phyloP scores from a whole-genome alignment of 495 filamentous ascomycete species.

The Beverwykella pulmonaria region DNA sequence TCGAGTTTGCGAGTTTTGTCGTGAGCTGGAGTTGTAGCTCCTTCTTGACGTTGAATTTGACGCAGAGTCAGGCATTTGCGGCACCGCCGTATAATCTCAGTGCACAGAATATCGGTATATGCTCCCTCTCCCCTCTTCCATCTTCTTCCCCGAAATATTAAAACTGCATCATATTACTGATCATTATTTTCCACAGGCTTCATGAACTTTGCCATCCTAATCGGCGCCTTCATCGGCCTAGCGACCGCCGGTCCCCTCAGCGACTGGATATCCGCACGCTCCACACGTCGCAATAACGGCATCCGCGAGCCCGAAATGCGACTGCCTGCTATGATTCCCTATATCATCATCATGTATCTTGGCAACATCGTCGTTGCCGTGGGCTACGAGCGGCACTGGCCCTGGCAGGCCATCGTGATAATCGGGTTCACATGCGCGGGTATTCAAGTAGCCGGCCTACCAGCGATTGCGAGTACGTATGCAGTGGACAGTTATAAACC shows the following conservation, averaged over 20 bases:
- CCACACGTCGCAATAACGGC: slow-evolving; percentile 60
- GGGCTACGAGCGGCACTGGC: slow-evolving; percentile 60
- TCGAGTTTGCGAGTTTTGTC: slow-evolving; percentile 62
- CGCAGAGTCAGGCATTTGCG: slow-evolving; percentile 62
- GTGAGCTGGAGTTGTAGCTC: slow-evolving; percentile 63
- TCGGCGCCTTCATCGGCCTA: slow-evolving; percentile 59
- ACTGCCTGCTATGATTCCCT: slow-evolving; percentile 63
- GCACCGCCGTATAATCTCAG: slow-evolving; percentile 62
- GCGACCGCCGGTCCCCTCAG: slow-evolving; percentile 61
- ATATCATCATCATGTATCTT: slow-evolving; percentile 58
- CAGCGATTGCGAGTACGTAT: slow-evolving; percentile 55
- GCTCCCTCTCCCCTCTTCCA: neutral
- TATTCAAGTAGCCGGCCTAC: slow-evolving; percentile 61
- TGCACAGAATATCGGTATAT: slow-evolving; percentile 52
- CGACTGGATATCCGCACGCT: slow-evolving; percentile 61
- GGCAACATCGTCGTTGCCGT: slow-evolving; percentile 65
- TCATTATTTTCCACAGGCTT: too few species aligned
- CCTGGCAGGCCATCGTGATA: slow-evolving; percentile 59
- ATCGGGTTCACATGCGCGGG: slow-evolving; percentile 60
- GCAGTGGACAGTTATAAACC: slow-evolving; percentile 64
- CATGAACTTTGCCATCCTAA: slow-evolving; percentile 53
- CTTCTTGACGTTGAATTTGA: slow-evolving; percentile 66
- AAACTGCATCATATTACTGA: too few species aligned
- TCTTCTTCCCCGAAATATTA: too few species aligned
- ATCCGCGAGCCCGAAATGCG: slow-evolving; percentile 75